Conservation (phyloP, 2,329 filamentous ascomycete genomes). For the Arachnomyces sp. region DNA sequence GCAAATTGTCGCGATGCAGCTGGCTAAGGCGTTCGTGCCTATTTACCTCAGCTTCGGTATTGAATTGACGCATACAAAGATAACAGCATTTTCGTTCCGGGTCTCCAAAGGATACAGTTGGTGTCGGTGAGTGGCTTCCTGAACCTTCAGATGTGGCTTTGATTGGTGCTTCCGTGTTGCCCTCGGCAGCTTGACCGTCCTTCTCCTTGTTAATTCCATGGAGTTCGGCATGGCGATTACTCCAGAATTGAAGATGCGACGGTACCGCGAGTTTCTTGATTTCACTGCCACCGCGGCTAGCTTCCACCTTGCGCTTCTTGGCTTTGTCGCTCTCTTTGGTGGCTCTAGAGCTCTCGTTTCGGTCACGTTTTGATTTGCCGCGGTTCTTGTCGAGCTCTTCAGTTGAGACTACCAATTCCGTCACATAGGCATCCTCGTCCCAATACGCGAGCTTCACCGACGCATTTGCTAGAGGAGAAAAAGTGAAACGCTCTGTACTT, state of each 20-base stretch:
- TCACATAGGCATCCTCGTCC: constrained; percentile 65
- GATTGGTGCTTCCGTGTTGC: constrained; percentile 13
- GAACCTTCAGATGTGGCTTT: constrained; percentile 15
- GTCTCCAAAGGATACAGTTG: constrained; percentile 53
- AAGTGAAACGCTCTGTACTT: constrained; percentile 56
- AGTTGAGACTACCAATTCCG: constrained; percentile 52
- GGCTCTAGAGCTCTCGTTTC: constrained; percentile 22
- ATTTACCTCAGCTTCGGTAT: constrained; percentile 46
- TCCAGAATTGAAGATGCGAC: constrained; percentile 63
- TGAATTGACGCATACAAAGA: constrained; percentile 53
- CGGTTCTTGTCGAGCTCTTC: constrained; percentile 34
- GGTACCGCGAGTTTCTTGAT: constrained; percentile 46
- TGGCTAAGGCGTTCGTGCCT: constrained; percentile 53
- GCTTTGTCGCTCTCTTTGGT: constrained; percentile 35
- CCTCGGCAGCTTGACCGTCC: constrained; percentile 18
- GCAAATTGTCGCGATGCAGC: constrained; percentile 48
- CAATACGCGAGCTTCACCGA: constrained; percentile 64
- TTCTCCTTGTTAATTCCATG: constrained; percentile 40
- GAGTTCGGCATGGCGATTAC: constrained; percentile 60
- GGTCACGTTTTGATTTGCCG: constrained; percentile 17
- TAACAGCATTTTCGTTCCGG: constrained; percentile 51
- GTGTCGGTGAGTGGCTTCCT: constrained; percentile 24
- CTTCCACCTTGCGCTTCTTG: constrained; percentile 42
- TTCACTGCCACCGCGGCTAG: constrained; percentile 22
- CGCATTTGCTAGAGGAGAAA: constrained; percentile 61